Conservation (phyloP, 192 early-diverging fungal species). For the Oehlia diaphana region DNA sequence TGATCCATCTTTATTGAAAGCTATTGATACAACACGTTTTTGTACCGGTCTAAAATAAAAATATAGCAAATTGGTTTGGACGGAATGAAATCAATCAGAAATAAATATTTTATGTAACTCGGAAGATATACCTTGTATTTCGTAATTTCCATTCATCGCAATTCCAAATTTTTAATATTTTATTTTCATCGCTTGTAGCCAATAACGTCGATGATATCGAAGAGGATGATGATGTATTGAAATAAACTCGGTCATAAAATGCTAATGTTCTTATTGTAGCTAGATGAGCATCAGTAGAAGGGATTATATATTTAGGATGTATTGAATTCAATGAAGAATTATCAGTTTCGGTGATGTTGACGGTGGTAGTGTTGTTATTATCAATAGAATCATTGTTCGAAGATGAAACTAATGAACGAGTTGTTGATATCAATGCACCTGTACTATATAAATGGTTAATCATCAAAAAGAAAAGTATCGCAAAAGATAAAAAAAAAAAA, state of each 20-base stretch:
- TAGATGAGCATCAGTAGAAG: slow-evolving; percentile 22
- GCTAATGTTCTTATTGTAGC: slow-evolving; percentile 49
- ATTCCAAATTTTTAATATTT: slow-evolving; percentile 67
- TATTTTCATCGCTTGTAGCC: slow-evolving; percentile 66
- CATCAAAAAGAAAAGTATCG: not conserved
- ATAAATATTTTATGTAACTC: not conserved
- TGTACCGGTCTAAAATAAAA: slow-evolving; percentile 43
- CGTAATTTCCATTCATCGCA: slow-evolving; percentile 57
- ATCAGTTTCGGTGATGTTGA: slow-evolving; percentile 28
- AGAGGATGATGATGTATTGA: not conserved
- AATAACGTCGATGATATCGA: slow-evolving; percentile 35
- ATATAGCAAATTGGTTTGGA: not conserved
- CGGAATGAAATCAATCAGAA: not conserved
- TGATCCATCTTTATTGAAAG: slow-evolving; percentile 63
- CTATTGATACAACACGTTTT: slow-evolving; percentile 77
- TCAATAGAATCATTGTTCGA: slow-evolving; percentile 17
- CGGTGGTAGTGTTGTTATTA: slow-evolving; percentile 28
- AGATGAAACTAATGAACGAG: slow-evolving; percentile 2
- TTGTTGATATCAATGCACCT: slow-evolving; percentile 27
- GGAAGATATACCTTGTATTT: slow-evolving; percentile 37
- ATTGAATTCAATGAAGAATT: slow-evolving; percentile 1
- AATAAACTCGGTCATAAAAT: slow-evolving; percentile 58
- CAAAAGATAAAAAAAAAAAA: not conserved
- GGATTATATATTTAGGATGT: slow-evolving; percentile 31
- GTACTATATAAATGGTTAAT: slow-evolving; percentile 18